phyloP scores from a whole-genome alignment of 192 early-diverging fungal species.

The Phlyctochytrium bullatum region DNA sequence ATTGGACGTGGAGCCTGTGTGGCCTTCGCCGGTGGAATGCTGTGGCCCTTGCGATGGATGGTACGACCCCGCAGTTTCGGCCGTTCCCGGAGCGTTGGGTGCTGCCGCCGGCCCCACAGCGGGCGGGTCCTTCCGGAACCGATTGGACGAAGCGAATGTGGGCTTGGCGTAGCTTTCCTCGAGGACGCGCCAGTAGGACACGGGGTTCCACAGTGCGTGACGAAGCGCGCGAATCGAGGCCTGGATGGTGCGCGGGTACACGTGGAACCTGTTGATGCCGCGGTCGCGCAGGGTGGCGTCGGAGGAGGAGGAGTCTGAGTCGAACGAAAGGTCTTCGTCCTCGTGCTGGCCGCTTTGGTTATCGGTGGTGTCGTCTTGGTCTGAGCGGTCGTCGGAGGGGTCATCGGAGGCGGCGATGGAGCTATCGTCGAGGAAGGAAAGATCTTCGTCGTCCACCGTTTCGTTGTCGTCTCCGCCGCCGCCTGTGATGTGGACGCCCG shows the following conservation, averaged over 20 bases:
- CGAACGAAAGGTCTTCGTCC: neutral
- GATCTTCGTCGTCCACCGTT: neutral
- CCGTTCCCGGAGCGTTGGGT: neutral
- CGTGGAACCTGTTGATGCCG: too few species aligned
- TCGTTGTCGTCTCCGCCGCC: neutral
- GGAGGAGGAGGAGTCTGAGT: too few species aligned
- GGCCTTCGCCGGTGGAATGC: neutral
- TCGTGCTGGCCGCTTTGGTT: neutral
- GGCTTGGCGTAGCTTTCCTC: slow-evolving; percentile 35
- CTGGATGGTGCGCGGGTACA: slow-evolving; percentile 36
- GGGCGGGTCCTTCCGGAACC: neutral
- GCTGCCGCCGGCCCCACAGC: too few species aligned
- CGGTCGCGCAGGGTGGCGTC: too few species aligned
- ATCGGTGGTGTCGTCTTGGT: neutral
- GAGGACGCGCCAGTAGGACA: slow-evolving; percentile 38
- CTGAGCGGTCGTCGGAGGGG: too few species aligned
- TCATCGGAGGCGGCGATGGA: too few species aligned
- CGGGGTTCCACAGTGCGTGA: slow-evolving; percentile 41
- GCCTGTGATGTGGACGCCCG: slow-evolving; percentile 55
- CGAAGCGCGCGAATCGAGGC: slow-evolving; percentile 44
- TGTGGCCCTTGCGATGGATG: slow-evolving; percentile 4
- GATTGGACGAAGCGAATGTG: slow-evolving; percentile 27
- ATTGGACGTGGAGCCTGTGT: too few species aligned
- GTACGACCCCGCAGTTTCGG: slow-evolving; percentile 2
- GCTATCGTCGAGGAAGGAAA: neutral